phyloP scores from a whole-genome alignment of 176 grass and related monocot genomes.

The Phoenix roebelenii region DNA sequence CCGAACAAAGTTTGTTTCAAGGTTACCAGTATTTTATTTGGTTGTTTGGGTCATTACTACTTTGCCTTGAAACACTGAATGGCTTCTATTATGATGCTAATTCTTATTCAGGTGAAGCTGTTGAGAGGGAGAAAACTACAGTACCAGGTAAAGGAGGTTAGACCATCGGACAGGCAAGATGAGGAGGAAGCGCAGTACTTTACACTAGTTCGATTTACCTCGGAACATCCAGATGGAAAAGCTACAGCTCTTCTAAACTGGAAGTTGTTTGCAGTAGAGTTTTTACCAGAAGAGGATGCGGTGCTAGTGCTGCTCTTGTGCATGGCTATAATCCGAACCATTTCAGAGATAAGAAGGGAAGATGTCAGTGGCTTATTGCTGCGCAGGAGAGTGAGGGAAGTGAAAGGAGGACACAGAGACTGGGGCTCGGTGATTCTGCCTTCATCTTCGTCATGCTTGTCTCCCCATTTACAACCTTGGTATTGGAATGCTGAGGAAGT shows the following conservation, averaged over 20 bases:
- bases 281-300: slow-evolving; percentile 74
- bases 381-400: slow-evolving; percentile 55
- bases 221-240: slow-evolving; percentile 48
- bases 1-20: too few species aligned
- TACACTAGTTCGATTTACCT: slow-evolving; percentile 47
- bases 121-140: slow-evolving; percentile 61
- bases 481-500: slow-evolving; percentile 50
- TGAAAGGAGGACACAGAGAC: slow-evolving; percentile 45
- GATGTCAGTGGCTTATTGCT: slow-evolving; percentile 59
- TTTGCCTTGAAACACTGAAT: background rate
- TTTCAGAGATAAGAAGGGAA: slow-evolving; percentile 71
- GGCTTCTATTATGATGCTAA: slow-evolving; percentile 2
- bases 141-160: slow-evolving; percentile 46
- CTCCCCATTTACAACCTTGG: slow-evolving; percentile 54
- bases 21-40: too few species aligned
- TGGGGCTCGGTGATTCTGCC: slow-evolving; percentile 70
- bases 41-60: too few species aligned
- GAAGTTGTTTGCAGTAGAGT: slow-evolving; percentile 71
- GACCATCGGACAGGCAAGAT: slow-evolving; percentile 13
- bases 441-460: slow-evolving; percentile 24
- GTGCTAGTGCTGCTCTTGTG: slow-evolving; percentile 59
- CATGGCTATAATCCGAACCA: slow-evolving; percentile 52
- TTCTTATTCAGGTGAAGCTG: slow-evolving; percentile 43
- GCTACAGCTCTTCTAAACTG: slow-evolving; percentile 70
- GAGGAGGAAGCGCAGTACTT: slow-evolving; percentile 55